Base-by-base conservation (phyloP, 2,329 filamentous ascomycete genomes). In the Polychaeton citri region DNA sequence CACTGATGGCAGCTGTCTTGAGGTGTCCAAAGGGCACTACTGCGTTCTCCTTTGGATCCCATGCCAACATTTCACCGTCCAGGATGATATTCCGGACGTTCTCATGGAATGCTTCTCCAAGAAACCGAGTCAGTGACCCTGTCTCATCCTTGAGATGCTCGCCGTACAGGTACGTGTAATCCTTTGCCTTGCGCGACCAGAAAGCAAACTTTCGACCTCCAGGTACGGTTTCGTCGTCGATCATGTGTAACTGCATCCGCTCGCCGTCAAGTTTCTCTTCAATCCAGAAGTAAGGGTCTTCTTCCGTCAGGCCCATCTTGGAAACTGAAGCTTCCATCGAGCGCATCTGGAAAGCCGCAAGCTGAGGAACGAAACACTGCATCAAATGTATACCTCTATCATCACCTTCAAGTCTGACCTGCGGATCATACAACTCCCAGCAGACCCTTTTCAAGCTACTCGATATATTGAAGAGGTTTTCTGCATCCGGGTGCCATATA, bases 11-110 rank as follows among this genome's bases (percentile, higher is more conserved):
- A 0, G 87, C 88, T 1, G 85, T 88, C 60, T 98, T 98, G 33
- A 98, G 68, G 0, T 84, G 92, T 6, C 90, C 90, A 55, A 98
- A 98, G 0, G 81, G 76, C 12, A 93, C 80, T 35, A 90, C 81
- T 37, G 81, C 81, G 60, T 94, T 81, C 34, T 81, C 68, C 31
- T 79, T 75, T 41, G 86, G 82, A 53, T 96, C 85, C 90, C 90
- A 98, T 1, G 87, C 94, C 39, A 98, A 86, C 90, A 98, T 98
- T 57, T 98, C 90, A 7, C 90, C 90, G 50, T 98, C 90, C 0
- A 98, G 68, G 34, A 98, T 94, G 44, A 94, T 70, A 52, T 83
- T 95, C 12, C 79, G 70, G 1, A 96, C 85, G 2, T 79, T 77
- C 1, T 75, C 64, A 2, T 76, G 67, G 54, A 98, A 96, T 0